These are phyloP conservation scores for Azolla pinnata DNA, from an alignment of 75 land plant genomes.

Conservation along the genomic window DNA sequence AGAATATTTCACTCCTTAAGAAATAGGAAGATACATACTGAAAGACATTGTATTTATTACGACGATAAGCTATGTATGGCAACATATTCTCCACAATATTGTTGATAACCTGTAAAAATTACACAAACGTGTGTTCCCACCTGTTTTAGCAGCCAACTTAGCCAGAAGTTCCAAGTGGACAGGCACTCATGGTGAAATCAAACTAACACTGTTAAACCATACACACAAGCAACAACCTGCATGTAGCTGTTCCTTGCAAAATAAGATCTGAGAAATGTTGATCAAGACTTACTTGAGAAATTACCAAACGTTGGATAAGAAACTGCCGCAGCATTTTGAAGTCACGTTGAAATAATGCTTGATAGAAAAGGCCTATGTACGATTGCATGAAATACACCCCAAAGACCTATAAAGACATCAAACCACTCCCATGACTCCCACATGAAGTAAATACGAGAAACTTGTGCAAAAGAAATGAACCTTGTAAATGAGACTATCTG, in stretches of 20 bases:
- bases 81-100: conserved; percentile 70
- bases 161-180: not conserved
- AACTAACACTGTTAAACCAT: not conserved
- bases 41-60: conserved; percentile 55
- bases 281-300: conserved; percentile 47
- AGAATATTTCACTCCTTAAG: no score
- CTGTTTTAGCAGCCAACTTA: not conserved
- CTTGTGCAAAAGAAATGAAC: no score
- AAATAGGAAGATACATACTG: conserved; percentile 43
- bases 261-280: not conserved
- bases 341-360: conserved; percentile 60
- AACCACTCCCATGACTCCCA: no score
- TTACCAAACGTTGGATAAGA: conserved; percentile 68
- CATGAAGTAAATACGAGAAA: no score
- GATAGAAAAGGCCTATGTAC: conserved; percentile 87
- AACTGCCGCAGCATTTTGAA: conserved; percentile 59
- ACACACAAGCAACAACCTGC: not conserved
- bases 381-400: conserved; percentile 91
- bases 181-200: no score
- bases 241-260: no score
- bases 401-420: conserved; percentile 82
- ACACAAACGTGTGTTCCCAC: no score
- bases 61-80: conserved; percentile 64
- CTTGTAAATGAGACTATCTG: conserved; percentile 85
- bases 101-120: conserved; percentile 49